Base-by-base conservation (phyloP, 225 moss, liverwort and hornwort genomes). In the Lunularia cruciata region DNA sequence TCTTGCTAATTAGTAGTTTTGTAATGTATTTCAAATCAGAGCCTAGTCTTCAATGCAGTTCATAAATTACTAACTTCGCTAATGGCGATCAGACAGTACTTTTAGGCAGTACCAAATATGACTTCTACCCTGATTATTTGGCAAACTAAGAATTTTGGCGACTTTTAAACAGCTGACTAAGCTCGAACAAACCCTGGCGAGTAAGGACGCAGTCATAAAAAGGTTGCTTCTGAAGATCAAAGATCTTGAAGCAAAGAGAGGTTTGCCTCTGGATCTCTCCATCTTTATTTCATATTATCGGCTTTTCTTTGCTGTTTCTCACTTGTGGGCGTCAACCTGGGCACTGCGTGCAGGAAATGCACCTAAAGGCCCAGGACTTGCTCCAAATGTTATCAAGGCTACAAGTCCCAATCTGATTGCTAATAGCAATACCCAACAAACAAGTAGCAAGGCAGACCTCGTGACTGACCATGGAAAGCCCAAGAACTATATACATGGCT, bases 141-240 rank as follows among this genome's bases (percentile, higher is more conserved):
- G 16, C 27, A 30, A 18, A 64, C 2, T 45, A 13, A 45, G 26
- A 5, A 83, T 31, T 57, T 78, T 10, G 77, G 40, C 83, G 79
- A 71, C 71, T 71, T 34, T 76, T 79, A 10, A 80, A n/a, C 67
- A 55, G 63, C 70, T 85, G 56, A 75, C 47, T 37, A 72, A 83
- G 54, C 42, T 91, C 47, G 75, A 86, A 77, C 85, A 82, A 38
- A 73, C 75, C 0, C 48, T 85, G 55, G 72, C 81, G 39, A 47
- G 78, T 2, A 85, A 20, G 76, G 71, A 91, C 25, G 39, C 70
- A n/a, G 83, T 76, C 35, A 86, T 91, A 37, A 81, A 78, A 63
- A 77, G 23, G 54, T 77, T 91, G 47, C 80, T 85, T 5, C 31
- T 72, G 27, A 83, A 75, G 67, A 81, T 91, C 77, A 77, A 65